Evolutionary conservation across 1,284 basidiomycete species (phyloP).

Genomic region (Inonotus obliquus): DNA sequence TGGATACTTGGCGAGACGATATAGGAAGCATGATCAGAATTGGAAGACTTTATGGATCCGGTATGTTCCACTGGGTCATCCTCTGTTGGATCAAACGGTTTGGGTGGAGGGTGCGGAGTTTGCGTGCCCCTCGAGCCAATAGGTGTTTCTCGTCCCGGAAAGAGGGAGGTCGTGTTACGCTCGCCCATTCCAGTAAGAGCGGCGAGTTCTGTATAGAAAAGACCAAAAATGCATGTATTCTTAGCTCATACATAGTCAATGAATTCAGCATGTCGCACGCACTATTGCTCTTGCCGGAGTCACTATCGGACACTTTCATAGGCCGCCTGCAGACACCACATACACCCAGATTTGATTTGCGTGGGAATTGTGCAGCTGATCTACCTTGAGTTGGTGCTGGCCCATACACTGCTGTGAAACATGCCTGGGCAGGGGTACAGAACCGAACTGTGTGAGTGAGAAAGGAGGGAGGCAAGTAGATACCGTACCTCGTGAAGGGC

Average conservation of each 20-base stretch:
- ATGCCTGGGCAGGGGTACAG: slow-evolving; percentile 56
- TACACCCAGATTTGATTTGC: slow-evolving; percentile 83
- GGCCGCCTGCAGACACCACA: slow-evolving; percentile 95
- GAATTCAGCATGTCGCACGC: slow-evolving; percentile 32
- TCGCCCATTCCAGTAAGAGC: slow-evolving; percentile 85
- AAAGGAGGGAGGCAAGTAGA: slow-evolving; percentile 12
- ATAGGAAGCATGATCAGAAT: slow-evolving; percentile 37
- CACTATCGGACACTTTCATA: slow-evolving; percentile 88
- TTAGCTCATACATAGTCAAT: background rate
- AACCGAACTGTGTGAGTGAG: slow-evolving; percentile 18
- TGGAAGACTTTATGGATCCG: slow-evolving; percentile 45
- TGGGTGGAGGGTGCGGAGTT: slow-evolving; percentile 24
- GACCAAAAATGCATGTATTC: background rate
- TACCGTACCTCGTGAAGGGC: slow-evolving; percentile 84
- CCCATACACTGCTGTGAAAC: slow-evolving; percentile 94
- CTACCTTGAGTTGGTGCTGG: slow-evolving; percentile 63
- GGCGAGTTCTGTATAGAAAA: slow-evolving; percentile 63
- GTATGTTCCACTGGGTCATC: slow-evolving; percentile 75
- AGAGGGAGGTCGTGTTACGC: slow-evolving; percentile 46
- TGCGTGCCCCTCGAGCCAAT: slow-evolving; percentile 33
- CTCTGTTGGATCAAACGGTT: slow-evolving; percentile 58
- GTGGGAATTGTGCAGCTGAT: slow-evolving; percentile 40
- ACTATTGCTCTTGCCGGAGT: slow-evolving; percentile 84
- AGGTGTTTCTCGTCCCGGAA: slow-evolving; percentile 59
- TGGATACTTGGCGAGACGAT: slow-evolving; percentile 86